phyloP scores from a whole-genome alignment of 768 basidiomycete genomes.

The Cantharellus anzutake region DNA sequence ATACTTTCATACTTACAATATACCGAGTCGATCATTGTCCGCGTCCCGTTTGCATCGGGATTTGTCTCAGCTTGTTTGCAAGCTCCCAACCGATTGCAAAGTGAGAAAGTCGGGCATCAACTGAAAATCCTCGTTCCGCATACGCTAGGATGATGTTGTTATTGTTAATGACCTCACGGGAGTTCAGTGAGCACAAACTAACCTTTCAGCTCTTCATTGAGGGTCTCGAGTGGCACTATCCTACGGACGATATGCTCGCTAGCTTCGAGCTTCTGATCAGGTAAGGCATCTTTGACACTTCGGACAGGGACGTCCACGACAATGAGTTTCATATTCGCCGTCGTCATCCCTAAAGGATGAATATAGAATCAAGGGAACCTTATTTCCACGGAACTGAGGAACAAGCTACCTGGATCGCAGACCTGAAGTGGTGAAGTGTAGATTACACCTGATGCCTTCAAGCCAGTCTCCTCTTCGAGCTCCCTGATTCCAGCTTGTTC shows the following conservation, averaged over 20 bases:
- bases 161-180: background rate
- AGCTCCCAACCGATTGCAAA: constrained; percentile 18
- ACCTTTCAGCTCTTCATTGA: constrained; percentile 19
- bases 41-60: background rate
- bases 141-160: constrained; percentile 14
- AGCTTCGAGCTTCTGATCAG: constrained; percentile 51
- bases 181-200: constrained; percentile 3
- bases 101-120: constrained; percentile 20
- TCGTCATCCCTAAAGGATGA: constrained; percentile 57
- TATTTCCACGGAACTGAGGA: background rate
- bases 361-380: background rate
- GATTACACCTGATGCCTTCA: constrained; percentile 41
- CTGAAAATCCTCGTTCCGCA: constrained; percentile 18
- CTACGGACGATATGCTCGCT: constrained; percentile 22
- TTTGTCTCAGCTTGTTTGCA: constrained; percentile 3
- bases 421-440: constrained; percentile 45
- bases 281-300: constrained; percentile 15
- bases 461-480: constrained; percentile 87
- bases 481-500: constrained; percentile 77
- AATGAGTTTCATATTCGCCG: constrained; percentile 81
- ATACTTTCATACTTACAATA: too few relatives aligned
- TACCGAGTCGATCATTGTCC: background rate
- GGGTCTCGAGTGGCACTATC: constrained; percentile 18
- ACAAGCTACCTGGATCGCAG: constrained; percentile 42
- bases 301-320: constrained; percentile 49